Evolutionary conservation across 2,329 filamentous ascomycete species (phyloP).

Genomic region (Colletotrichum liaoningense): DNA sequence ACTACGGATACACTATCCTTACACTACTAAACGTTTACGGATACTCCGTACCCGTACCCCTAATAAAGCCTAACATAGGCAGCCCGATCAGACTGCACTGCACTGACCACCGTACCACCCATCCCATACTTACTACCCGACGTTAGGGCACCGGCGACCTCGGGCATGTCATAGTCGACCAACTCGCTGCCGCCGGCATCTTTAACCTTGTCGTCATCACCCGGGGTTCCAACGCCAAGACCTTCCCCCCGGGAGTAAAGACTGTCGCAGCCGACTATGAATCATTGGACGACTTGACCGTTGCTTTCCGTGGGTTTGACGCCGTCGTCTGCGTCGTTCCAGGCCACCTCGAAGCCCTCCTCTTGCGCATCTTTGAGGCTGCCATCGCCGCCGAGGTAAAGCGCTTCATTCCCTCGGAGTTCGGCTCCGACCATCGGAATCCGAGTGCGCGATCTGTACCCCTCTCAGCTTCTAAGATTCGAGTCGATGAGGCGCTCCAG

Average conservation of each 20-base stretch:
- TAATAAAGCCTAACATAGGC: not conserved
- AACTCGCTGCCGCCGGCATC: slow-evolving; percentile 41
- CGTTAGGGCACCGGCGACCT: slow-evolving; percentile 44
- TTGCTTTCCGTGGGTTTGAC: slow-evolving; percentile 65
- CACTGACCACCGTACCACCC: slow-evolving; percentile 6
- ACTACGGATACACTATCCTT: too few species aligned
- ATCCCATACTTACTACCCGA: not conserved
- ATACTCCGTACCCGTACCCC: too few species aligned
- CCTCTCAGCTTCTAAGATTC: slow-evolving; percentile 36
- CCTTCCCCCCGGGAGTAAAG: slow-evolving; percentile 43
- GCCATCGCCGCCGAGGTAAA: slow-evolving; percentile 63
- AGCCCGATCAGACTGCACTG: not conserved
- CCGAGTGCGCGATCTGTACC: slow-evolving; percentile 32
- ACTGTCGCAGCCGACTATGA: slow-evolving; percentile 49
- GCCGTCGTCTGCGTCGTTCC: slow-evolving; percentile 63
- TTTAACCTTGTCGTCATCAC: slow-evolving; percentile 51
- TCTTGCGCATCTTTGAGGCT: slow-evolving; percentile 62
- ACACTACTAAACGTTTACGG: too few species aligned
- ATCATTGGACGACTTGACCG: slow-evolving; percentile 56
- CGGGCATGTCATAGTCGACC: slow-evolving; percentile 44
- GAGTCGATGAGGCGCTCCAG: slow-evolving; percentile 7
- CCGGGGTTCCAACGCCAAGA: slow-evolving; percentile 52
- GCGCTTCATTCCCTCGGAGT: slow-evolving; percentile 66
- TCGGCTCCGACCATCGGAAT: slow-evolving; percentile 44
- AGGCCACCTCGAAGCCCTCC: slow-evolving; percentile 51